Percentiles rank a stretch among this genome's conserved stretches.
phyloP scores from a whole-genome alignment of 2,329 filamentous ascomycete genomes.

The Teratosphaeria destructans region DNA sequence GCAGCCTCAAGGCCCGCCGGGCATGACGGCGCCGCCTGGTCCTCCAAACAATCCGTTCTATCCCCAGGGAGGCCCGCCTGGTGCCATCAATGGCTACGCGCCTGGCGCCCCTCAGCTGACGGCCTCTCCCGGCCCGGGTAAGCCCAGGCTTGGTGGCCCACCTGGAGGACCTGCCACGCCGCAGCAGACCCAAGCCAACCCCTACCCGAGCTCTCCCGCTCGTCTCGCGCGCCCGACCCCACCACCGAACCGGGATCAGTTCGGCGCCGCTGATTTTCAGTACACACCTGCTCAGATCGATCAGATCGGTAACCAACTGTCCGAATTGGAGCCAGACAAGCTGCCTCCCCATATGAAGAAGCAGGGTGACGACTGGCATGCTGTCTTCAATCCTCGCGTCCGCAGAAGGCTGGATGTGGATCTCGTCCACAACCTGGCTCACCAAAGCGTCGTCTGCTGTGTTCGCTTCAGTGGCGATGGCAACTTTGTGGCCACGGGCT shows the following conservation, averaged over 20 bases:
- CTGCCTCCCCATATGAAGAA: conserved; percentile 82
- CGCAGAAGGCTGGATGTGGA: conserved; percentile 87
- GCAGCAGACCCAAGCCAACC: conserved; percentile 78
- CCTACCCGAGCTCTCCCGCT: conserved; percentile 83
- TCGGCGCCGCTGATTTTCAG: conserved; percentile 20
- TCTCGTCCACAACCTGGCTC: conserved; percentile 80
- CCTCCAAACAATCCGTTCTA: conserved; percentile 63
- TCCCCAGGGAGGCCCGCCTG: conserved; percentile 47
- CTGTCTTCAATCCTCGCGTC: conserved; percentile 82
- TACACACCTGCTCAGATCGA: conserved; percentile 26
- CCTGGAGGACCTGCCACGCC: conserved; percentile 50
- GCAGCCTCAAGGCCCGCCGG: conserved; percentile 67
- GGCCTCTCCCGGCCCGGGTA: conserved; percentile 74
- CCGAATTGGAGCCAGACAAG: conserved; percentile 77
- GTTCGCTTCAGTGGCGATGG: conserved; percentile 94
- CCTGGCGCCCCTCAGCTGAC: conserved; percentile 63
- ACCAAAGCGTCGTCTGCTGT: conserved; percentile 96
- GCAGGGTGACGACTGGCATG: conserved; percentile 85
- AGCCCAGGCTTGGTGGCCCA: conserved; percentile 51
- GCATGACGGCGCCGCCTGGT: conserved; percentile 45
- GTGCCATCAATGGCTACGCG: conserved; percentile 59
- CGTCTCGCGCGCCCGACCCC: conserved; percentile 43
- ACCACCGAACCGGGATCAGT: conserved; percentile 33
- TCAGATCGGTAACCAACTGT: conserved; percentile 59
- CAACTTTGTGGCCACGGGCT: conserved; percentile 90